A percentile compares a stretch with the other conserved stretches of the same genome.
Conservation (phyloP, 305 asterid genomes). For the Fraxinus dipetala region DNA sequence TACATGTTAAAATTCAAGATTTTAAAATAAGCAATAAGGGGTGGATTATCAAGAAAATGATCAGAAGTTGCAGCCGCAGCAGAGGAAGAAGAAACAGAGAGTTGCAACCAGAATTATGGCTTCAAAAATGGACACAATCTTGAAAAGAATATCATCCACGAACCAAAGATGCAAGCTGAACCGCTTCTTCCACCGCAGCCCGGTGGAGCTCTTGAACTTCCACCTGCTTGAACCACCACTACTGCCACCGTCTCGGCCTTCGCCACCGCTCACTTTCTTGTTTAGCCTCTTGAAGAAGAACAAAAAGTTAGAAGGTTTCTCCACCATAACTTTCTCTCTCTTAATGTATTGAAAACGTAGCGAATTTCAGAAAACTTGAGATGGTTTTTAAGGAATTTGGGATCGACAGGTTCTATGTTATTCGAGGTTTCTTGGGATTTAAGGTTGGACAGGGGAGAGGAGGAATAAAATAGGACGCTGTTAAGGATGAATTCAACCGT, state of each 20-base stretch:
- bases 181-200: conserved; percentile 60
- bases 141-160: conserved; percentile 61
- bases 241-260: conserved; percentile 18
- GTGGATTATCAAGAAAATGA: conserved; percentile 1
- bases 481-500: conserved; percentile 31
- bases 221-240: conserved; percentile 38
- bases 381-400: not conserved
- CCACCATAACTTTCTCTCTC: conserved; percentile 31
- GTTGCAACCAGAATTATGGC: conserved; percentile 55
- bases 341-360: not conserved
- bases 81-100: conserved; percentile 68
- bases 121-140: conserved; percentile 60
- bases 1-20: not conserved
- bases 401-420: conserved; percentile 10
- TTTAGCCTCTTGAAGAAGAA: conserved; percentile 50
- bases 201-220: conserved; percentile 51
- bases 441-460: conserved; percentile 3
- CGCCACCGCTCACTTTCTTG: conserved; percentile 29
- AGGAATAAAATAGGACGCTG: not conserved
- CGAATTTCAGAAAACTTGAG: not conserved
- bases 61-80: conserved; percentile 80
- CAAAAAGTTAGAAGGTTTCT: conserved; percentile 38
- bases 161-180: conserved; percentile 66
- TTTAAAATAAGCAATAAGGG: not conserved
- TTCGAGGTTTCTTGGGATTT: not conserved